These are phyloP conservation scores for Capsicum chinense DNA, from an alignment of 257 asterid genomes.

Conservation along the genomic window DNA sequence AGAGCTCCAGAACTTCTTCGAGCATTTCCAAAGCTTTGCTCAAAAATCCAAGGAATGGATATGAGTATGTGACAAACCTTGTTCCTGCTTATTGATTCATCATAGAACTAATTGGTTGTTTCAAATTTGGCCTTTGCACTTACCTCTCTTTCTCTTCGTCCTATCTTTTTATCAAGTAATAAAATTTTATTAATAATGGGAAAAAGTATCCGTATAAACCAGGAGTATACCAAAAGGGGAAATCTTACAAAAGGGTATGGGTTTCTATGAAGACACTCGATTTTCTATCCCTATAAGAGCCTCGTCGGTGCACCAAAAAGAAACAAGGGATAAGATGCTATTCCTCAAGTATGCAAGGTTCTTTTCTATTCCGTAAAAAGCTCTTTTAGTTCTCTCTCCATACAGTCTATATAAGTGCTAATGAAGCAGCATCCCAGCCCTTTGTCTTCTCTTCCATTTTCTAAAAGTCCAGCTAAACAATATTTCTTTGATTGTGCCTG, in stretches of 20 bases:
- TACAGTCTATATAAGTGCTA: not conserved
- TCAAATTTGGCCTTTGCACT: not conserved
- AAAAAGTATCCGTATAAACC: not conserved
- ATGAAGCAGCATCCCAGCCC: not conserved
- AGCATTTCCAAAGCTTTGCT: not conserved
- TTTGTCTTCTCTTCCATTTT: not conserved
- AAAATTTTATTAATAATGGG: not conserved
- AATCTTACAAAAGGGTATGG: conserved; percentile 12
- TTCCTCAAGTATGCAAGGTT: not conserved
- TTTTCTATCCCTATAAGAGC: not conserved
- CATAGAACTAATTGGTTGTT: not conserved
- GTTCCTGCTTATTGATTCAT: not conserved
- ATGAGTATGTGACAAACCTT: not conserved
- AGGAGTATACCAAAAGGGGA: conserved; percentile 2
- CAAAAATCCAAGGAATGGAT: conserved; percentile 18
- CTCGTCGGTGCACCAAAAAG: not conserved
- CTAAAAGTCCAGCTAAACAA: not conserved
- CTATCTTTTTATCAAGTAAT: not conserved
- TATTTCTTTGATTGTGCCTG: not conserved
- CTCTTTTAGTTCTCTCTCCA: not conserved
- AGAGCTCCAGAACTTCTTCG: conserved; percentile 1
- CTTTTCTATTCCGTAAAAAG: not conserved
- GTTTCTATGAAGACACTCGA: conserved; percentile 1
- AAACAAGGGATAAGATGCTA: not conserved
- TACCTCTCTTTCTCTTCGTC: conserved; percentile 6